Conservation (phyloP, 768 basidiomycete genomes). For the Exidia glandulosa region DNA sequence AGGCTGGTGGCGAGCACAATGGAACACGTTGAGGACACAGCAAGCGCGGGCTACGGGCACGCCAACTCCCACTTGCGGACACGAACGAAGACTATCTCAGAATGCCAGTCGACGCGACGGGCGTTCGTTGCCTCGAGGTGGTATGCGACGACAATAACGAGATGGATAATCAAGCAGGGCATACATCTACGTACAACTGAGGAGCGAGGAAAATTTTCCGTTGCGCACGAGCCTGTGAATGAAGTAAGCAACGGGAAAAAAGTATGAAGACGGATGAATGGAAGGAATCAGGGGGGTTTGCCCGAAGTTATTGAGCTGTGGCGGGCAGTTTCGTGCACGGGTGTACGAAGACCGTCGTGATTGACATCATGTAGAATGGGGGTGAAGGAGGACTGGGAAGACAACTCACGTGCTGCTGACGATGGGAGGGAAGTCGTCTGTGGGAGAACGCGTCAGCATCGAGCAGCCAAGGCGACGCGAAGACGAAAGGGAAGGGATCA, state of each 20-base stretch:
- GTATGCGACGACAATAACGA: too few species aligned
- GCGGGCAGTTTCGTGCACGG: constrained; percentile 83
- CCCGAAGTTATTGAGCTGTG: constrained; percentile 82
- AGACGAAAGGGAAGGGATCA: neutral
- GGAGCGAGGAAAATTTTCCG: too few species aligned
- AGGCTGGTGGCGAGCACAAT: too few species aligned
- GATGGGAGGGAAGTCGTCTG: neutral
- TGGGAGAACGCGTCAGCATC: neutral
- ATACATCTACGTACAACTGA: too few species aligned
- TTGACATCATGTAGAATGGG: constrained; percentile 43
- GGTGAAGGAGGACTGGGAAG: neutral
- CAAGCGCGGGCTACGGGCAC: too few species aligned
- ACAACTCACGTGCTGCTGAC: neutral
- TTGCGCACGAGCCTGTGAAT: too few species aligned
- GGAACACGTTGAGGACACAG: too few species aligned
- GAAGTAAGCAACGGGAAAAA: neutral
- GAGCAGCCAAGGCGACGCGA: neutral
- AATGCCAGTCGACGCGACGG: too few species aligned
- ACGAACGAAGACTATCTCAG: too few species aligned
- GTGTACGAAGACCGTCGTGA: constrained; percentile 92
- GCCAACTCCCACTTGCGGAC: too few species aligned
- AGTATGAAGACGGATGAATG: neutral
- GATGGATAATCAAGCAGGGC: too few species aligned
- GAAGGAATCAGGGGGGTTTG: constrained; percentile 57
- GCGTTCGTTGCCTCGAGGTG: too few species aligned